These are phyloP conservation scores for Brassica napus DNA, from an alignment of 345 rosid species.

Conservation along the genomic window Da-Ae NC_063444.1:20296001-20296500, in stretches of 20 bases:
- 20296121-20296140: constrained; percentile 91
- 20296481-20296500: background rate
- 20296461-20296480: background rate
- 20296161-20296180: constrained; percentile 99
- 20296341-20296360: background rate
- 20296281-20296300: background rate
- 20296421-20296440: background rate
- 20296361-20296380: background rate
- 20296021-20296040: constrained; percentile 98
- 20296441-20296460: background rate
- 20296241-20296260: background rate
- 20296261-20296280: background rate
- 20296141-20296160: constrained; percentile 99
- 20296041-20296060: constrained; percentile 97
- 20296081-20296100: background rate
- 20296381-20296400: no score
- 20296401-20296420: background rate
- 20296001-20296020: constrained; percentile 88
- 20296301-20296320: background rate
- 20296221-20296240: background rate
- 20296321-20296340: background rate
- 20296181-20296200: constrained; percentile 63
- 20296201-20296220: no score
- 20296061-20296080: constrained; percentile 1
- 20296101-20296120: background rate